Base-by-base conservation (phyloP, 331 rosid species). In the Acacia pycnantha region DNA sequence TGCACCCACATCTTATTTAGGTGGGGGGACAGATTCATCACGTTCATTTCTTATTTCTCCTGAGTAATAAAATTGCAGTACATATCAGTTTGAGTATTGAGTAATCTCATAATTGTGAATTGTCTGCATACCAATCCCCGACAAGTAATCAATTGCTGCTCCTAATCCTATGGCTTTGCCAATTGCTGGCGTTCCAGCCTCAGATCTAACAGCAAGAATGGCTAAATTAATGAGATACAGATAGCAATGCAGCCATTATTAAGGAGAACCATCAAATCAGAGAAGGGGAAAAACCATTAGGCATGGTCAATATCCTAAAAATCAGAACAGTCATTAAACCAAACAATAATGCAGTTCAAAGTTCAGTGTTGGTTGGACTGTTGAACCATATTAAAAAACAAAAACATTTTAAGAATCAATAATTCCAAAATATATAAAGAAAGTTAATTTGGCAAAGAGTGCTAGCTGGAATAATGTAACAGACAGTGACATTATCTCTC, bases 151-250 rank as follows among this genome's bases (percentile, higher is more conserved):
- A 85, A 95, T 83, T 77, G 98, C 98, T 71, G 97, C 98, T 82
- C 98, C 98, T 51, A 95, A 83, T n/a, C 98, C 98, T 85, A 95
- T 93, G 83, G 97, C 94, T 88, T 95, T 98, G 74, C 98, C 98
- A 50, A 95, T 95, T 74, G 98, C 98, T 43, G 98, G 98, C 21
- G 98, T 95, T 81, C 98, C 98, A 69, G 98, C 98, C 88, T 95
- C 98, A 82, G 93, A 95, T 83, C 98, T 95, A 86, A 79, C 68
- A 81, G 74, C 80, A 22, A 84, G 69, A 74, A 73, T 67, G 65
- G 73, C 74, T 75, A 69, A 62, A 58, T 59, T 48, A 37, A 67
- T 86, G 67, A 87, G 84, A 78, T 69, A 74, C 70, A 75, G 44
- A 47, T 29, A 61, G 35, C 35, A 61, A 61, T 26, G 67, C 37